Conservation (phyloP, 805 yeast species). For the Wickerhamiella cacticola region DNA sequence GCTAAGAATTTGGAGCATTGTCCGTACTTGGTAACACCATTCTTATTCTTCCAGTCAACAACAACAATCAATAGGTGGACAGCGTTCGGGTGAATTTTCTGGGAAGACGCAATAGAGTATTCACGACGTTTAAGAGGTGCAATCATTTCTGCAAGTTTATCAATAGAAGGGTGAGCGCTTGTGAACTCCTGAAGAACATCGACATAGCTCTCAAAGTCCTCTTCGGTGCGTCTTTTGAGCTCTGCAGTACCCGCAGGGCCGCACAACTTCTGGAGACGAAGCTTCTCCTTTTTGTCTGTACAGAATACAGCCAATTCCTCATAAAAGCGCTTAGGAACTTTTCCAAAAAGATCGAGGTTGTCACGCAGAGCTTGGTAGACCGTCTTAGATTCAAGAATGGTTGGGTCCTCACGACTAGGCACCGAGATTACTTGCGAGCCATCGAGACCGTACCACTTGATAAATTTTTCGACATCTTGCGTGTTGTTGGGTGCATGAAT, state of each 20-base stretch:
- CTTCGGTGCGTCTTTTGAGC: conserved; percentile 75
- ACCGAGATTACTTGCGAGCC: conserved; percentile 58
- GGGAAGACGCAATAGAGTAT: conserved; percentile 95
- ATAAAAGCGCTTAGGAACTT: conserved; percentile 90
- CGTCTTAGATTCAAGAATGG: conserved; percentile 56
- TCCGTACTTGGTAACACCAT: conserved; percentile 79
- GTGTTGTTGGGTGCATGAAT: conserved; percentile 78
- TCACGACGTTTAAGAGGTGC: conserved; percentile 93
- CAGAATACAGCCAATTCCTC: conserved; percentile 70
- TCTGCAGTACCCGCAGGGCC: conserved; percentile 74
- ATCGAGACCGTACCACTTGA: conserved; percentile 57
- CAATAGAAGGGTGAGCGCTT: conserved; percentile 66
- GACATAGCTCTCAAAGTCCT: conserved; percentile 64
- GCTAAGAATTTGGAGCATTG: conserved; percentile 89
- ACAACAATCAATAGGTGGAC: conserved; percentile 88
- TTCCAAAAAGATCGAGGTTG: conserved; percentile 79
- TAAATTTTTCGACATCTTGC: conserved; percentile 53
- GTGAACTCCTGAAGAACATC: conserved; percentile 71
- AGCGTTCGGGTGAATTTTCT: conserved; percentile 79
- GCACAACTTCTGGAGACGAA: conserved; percentile 48
- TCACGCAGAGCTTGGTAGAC: conserved; percentile 70
- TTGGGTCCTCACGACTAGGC: conserved; percentile 48
- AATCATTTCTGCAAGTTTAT: conserved; percentile 57
- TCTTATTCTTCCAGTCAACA: conserved; percentile 85
- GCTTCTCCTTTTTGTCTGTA: conserved; percentile 53